A percentile compares a stretch with the other conserved stretches of the same genome.
phyloP scores from a whole-genome alignment of 345 rosid genomes.

The Salix purpurea region DNA sequence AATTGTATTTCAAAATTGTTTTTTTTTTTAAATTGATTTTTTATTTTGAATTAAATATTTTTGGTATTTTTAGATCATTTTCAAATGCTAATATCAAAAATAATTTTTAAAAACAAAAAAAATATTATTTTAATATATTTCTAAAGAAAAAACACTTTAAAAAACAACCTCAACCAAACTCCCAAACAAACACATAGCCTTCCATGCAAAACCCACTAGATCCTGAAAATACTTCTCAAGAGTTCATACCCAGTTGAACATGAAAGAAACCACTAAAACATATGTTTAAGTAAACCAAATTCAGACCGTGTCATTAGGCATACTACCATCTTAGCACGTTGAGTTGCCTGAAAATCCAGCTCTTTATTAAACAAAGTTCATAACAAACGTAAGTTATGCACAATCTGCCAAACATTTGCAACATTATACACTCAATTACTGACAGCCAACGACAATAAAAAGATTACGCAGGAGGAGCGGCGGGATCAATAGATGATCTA shows the following conservation, averaged over 20 bases:
- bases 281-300: neutral
- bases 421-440: conserved; percentile 17
- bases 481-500: conserved; percentile 34
- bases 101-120: too few species aligned
- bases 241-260: neutral
- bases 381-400: conserved; percentile 22
- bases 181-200: neutral
- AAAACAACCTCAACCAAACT: too few species aligned
- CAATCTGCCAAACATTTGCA: conserved; percentile 25
- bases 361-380: conserved; percentile 35
- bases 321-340: neutral
- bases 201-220: neutral
- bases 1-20: too few species aligned
- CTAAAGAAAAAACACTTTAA: too few species aligned
- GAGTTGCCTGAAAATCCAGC: neutral
- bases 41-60: too few species aligned
- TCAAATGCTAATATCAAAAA: too few species aligned
- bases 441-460: conserved; percentile 7
- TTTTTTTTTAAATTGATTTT: too few species aligned
- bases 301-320: neutral
- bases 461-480: conserved; percentile 38
- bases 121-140: too few species aligned
- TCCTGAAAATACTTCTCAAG: neutral
- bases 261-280: neutral
- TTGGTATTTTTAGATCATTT: too few species aligned